Evolutionary conservation across 768 basidiomycete genomes (phyloP).

Genomic region (Kwoniella heveanensis): DNA sequence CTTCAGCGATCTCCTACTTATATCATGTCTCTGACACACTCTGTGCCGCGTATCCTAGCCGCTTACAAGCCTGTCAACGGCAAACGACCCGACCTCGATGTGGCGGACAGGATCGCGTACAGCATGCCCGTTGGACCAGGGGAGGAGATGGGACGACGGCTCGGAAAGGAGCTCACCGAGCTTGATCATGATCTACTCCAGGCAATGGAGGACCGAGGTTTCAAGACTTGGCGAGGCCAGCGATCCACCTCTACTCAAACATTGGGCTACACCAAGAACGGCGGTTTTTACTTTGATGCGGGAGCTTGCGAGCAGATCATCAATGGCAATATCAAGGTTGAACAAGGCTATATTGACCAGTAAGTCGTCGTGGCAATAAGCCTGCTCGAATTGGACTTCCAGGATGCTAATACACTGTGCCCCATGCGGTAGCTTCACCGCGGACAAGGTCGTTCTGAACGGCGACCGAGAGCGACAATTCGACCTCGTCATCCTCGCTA

Average conservation of each 20-base stretch:
- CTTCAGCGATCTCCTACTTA: conserved; percentile 66
- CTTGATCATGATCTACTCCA: conserved; percentile 18
- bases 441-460: conserved; percentile 28
- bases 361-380: too few relatives aligned
- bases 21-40: conserved; percentile 60
- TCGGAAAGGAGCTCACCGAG: conserved; percentile 2
- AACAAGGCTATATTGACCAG: conserved; percentile 34
- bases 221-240: conserved; percentile 33
- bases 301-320: conserved; percentile 36
- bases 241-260: conserved; percentile 21
- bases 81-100: conserved; percentile 25
- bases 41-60: conserved; percentile 48
- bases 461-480: conserved; percentile 29
- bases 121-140: conserved; percentile 23
- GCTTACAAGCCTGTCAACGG: conserved; percentile 13
- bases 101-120: conserved; percentile 9
- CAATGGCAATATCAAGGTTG: conserved; percentile 39
- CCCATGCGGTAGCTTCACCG: conserved; percentile 29
- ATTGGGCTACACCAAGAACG: conserved; percentile 25
- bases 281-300: conserved; percentile 39
- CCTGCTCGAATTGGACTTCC: too few relatives aligned
- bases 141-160: conserved; percentile 18
- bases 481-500: conserved; percentile 37
- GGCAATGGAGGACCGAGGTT: conserved; percentile 22
- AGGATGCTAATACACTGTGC: too few relatives aligned